Base-by-base conservation (phyloP, 257 asterid genomes). In the Solanum commersonii region DNA sequence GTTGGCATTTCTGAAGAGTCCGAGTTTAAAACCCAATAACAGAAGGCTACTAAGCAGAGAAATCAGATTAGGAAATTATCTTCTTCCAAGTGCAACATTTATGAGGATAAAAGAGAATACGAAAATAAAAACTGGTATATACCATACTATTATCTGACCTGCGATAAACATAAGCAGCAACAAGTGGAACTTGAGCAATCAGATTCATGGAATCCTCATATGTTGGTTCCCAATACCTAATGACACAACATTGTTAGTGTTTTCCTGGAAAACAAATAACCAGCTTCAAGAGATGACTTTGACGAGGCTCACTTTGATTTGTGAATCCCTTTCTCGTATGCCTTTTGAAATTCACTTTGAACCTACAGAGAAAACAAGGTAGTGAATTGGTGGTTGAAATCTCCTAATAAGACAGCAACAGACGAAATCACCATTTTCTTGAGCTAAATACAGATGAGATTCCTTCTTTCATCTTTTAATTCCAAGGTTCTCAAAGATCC, bases 341-440 rank as follows among this genome's bases (percentile, higher is more conserved):
- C 98, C 93, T 96, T 97, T 90, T 97, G 99, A 90, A 97, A 97
- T 92, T 95, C 99, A 93, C 99, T 97, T 92, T 93, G 93, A 88
- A 95, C 98, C 99, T 97, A 89, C 49, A 91, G 89, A 46, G 86
- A 76, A 87, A 88, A 78, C 8, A 90, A 90, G n/a, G 86, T 38
- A 56, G 88, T 31, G 49, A 88, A 89, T 59, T 86, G 79, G 91
- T 88, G 89, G 91, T 84, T 76, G 83, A 34, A 31, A 34, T 44
- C 87, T 56, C 72, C 84, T 71, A 27, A 70, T 86, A 74, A 68
- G 81, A 88, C 12, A 18, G 85, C 85, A 81, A 46, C 68, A 81
- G n/a, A 3, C 2, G 5, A 81, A 81, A 46, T 20, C 68, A 81
- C 29, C 68, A 46, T 16, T 46, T 29, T 46, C 68, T 44, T 29